phyloP scores from a whole-genome alignment of 345 rosid species.

The Syzygium oleosum region DNA sequence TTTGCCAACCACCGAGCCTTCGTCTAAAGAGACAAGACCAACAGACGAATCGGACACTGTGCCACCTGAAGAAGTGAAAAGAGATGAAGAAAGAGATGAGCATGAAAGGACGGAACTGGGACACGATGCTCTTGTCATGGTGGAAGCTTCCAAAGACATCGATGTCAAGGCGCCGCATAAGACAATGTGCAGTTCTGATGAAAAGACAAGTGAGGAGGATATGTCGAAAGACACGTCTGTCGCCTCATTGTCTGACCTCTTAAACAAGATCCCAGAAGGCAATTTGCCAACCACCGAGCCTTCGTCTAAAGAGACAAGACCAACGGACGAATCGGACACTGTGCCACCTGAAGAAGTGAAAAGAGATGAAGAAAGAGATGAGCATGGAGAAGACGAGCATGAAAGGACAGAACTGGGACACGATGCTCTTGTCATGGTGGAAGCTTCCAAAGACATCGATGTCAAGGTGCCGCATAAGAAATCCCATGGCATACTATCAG shows the following conservation, averaged over 20 bases:
- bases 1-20: slow-evolving; percentile 1
- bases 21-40: slow-evolving; percentile 12
- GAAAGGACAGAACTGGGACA: slow-evolving; percentile 37
- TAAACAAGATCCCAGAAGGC: slow-evolving; percentile 26
- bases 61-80: slow-evolving; percentile 23
- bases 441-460: slow-evolving; percentile 42
- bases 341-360: slow-evolving; percentile 21
- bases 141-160: slow-evolving; percentile 45
- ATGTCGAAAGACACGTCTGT: slow-evolving; percentile 19
- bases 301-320: slow-evolving; percentile 15
- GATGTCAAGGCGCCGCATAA: slow-evolving; percentile 37
- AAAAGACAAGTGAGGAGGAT: slow-evolving; percentile 11
- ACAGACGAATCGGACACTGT: slow-evolving; percentile 10
- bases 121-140: slow-evolving; percentile 52
- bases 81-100: slow-evolving; percentile 30
- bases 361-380: slow-evolving; percentile 32
- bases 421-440: slow-evolving; percentile 56
- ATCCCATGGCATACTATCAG: slow-evolving; percentile 68
- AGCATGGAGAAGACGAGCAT: slow-evolving; percentile 14
- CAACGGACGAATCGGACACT: slow-evolving; percentile 11
- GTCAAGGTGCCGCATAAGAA: slow-evolving; percentile 52
- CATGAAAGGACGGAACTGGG: slow-evolving; percentile 31
- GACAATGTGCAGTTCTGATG: slow-evolving; percentile 2
- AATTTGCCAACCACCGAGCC: slow-evolving; percentile 1
- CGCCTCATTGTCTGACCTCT: slow-evolving; percentile 32